Conservation (phyloP, 257 asterid genomes). For the Mentha longifolia region DNA sequence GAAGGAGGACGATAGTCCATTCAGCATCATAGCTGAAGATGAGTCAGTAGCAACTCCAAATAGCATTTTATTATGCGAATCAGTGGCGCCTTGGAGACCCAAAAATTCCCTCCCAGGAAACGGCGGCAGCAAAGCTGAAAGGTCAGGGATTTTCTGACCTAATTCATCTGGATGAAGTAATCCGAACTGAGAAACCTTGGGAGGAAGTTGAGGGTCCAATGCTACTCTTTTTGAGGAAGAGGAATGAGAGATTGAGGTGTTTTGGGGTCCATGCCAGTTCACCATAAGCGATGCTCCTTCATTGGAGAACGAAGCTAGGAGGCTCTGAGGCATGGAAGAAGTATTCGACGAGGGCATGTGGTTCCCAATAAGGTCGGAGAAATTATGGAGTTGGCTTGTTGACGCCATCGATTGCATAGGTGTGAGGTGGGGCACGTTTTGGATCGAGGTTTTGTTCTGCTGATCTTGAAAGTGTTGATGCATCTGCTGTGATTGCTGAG, state of each 20-base stretch:
- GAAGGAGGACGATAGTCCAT: constrained; percentile 55
- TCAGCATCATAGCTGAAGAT: constrained; percentile 54
- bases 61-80: constrained; percentile 56
- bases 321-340: constrained; percentile 62
- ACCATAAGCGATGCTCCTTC: constrained; percentile 56
- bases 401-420: constrained; percentile 54
- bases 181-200: constrained; percentile 58
- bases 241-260: constrained; percentile 57
- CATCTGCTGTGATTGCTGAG: constrained; percentile 47
- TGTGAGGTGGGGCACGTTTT: constrained; percentile 54
- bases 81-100: constrained; percentile 57
- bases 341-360: constrained; percentile 48
- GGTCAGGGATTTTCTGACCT: constrained; percentile 65
- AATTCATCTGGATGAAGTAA: constrained; percentile 58
- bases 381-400: constrained; percentile 60
- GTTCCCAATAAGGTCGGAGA: constrained; percentile 60
- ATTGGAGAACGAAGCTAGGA: constrained; percentile 56
- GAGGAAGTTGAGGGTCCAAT: constrained; percentile 67
- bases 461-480: constrained; percentile 57
- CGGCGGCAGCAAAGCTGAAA: constrained; percentile 63
- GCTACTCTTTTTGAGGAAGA: constrained; percentile 71
- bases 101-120: constrained; percentile 69
- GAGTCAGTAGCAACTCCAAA: constrained; percentile 63
- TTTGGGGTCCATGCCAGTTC: constrained; percentile 54
- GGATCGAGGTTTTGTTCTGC: constrained; percentile 41